These are phyloP conservation scores for Penicillium sp. DNA, from an alignment of 2,329 filamentous ascomycete genomes.

Conservation along the genomic window DNA sequence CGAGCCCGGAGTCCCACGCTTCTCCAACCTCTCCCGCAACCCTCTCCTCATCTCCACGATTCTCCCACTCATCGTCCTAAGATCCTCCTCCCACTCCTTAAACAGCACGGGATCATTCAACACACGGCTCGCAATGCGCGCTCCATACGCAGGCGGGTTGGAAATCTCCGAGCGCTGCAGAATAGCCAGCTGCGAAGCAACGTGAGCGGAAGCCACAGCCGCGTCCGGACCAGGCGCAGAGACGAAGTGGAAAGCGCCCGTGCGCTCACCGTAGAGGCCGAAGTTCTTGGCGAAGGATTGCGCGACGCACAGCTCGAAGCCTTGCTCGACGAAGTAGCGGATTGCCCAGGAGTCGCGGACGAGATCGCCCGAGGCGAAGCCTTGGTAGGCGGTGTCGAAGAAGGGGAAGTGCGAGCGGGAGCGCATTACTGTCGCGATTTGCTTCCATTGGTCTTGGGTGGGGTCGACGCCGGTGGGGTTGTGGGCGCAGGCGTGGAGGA, in stretches of 20 bases:
- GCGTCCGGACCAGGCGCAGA: constrained; percentile 68
- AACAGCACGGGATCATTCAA: constrained; percentile 81
- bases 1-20: constrained; percentile 76
- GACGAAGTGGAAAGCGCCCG: constrained; percentile 93
- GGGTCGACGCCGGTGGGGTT: constrained; percentile 98
- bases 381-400: constrained; percentile 97
- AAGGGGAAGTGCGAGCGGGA: constrained; percentile 88
- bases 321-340: constrained; percentile 87
- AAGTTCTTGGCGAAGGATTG: constrained; percentile 63
- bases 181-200: constrained; percentile 85
- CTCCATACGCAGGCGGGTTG: constrained; percentile 92
- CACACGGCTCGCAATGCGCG: constrained; percentile 77
- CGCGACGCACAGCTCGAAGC: constrained; percentile 65
- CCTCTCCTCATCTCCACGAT: constrained; percentile 87
- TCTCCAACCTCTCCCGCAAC: constrained; percentile 75
- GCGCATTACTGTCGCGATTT: constrained; percentile 74
- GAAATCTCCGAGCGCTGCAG: constrained; percentile 96
- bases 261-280: constrained; percentile 92
- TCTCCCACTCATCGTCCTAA: constrained; percentile 88
- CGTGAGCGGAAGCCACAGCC: constrained; percentile 55
- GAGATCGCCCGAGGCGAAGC: constrained; percentile 90
- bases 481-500: constrained; percentile 93
- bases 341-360: constrained; percentile 84
- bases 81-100: constrained; percentile 85
- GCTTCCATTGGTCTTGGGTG: constrained; percentile 88